Conservation (phyloP, 2,329 filamentous ascomycete genomes). For the Emergomyces orientalis region DNA sequence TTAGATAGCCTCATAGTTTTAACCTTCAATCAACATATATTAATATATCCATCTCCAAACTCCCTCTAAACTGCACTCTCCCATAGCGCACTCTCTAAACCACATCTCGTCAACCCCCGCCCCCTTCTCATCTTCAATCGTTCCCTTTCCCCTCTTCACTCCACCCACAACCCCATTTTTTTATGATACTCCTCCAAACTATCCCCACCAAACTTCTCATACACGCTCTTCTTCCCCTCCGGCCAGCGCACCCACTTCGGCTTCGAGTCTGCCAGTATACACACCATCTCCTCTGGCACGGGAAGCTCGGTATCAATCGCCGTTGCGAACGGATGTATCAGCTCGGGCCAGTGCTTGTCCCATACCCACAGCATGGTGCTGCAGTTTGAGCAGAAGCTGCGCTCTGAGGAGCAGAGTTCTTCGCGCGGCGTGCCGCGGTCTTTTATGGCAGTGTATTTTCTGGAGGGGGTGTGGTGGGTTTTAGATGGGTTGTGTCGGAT, state of each 20-base stretch:
- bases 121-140: not conserved
- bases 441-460: conserved; percentile 40
- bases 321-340: conserved; percentile 43
- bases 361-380: conserved; percentile 42
- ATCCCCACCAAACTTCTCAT: conserved; percentile 30
- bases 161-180: conserved; percentile 30
- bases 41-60: not conserved
- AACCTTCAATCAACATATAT: not conserved
- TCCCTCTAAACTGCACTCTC: not conserved
- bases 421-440: conserved; percentile 31
- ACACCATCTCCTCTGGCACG: conserved; percentile 40
- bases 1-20: not conserved
- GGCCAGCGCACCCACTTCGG: conserved; percentile 41
- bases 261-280: conserved; percentile 37
- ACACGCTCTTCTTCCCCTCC: conserved; percentile 38
- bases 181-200: conserved; percentile 42
- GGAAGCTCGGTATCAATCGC: conserved; percentile 42
- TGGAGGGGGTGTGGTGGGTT: conserved; percentile 13
- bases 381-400: conserved; percentile 41
- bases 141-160: conserved; percentile 18
- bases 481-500: not conserved
- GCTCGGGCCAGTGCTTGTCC: conserved; percentile 40
- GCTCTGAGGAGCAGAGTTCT: conserved; percentile 34
- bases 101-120: not conserved
- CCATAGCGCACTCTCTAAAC: not conserved